Evolutionary conservation across 1,139 yeast genomes (phyloP), one percentile per base, ranked within the genome.

Genomic region (Meyerozyma guilliermondii): DNA sequence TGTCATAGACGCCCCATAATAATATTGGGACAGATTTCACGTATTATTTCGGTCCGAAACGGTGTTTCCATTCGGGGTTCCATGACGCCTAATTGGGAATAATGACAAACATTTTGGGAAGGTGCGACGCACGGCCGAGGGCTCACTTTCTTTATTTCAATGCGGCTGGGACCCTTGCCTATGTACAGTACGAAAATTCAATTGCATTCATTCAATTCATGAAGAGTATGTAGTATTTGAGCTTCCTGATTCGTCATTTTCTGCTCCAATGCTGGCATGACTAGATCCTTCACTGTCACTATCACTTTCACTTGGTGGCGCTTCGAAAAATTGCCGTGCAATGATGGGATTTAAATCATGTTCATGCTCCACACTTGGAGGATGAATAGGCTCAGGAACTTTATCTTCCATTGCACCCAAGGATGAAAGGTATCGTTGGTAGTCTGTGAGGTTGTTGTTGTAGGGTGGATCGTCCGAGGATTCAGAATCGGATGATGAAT

Each of bases 241-340:
- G 29, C 29, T 30, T 9, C 38, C 26, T 13, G 20, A 16, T 23
- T 16, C 34, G 10, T 39, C 42, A 20, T 43, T 40, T 40, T 42
- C 20, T 41, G 43, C 37, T 38, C 42, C 33, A 38, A 43, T 44
- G 9, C 43, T 41, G 26, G 33, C 37, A 23, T 44, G 39, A 8
- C 35, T 49, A 11, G 46, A 44, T 8, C 41, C 54, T 8, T 56
- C 61, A 7, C 46, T 51, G 38, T 59, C 60, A 10, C 60, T 54
- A 45, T 67, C 72, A 8, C 68, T 60, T 49, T 68, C 74, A 40
- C 60, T 56, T 3, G 75, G 75, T 4, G 75, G 76, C 20, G 63
- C 64, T 42, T 57, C 58, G 52, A 67, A 68, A 46, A 63, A 69
- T 34, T 74, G 74, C 9, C 69, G 60, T 6, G 74, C 72, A 29